These are phyloP conservation scores for Linanthus parryae DNA, from an alignment of 148 eudicot species.

Conservation along the genomic window DNA sequence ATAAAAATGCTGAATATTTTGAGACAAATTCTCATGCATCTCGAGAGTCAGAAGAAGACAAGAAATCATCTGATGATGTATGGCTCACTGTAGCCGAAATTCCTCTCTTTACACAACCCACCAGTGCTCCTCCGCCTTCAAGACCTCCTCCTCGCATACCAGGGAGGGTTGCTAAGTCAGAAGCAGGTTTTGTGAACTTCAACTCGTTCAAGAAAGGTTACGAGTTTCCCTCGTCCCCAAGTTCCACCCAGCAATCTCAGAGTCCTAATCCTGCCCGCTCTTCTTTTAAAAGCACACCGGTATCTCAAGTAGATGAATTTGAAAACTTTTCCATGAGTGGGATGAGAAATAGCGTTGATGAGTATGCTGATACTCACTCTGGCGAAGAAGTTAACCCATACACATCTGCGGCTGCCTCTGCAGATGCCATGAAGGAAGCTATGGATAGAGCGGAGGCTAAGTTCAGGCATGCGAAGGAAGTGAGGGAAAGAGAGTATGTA, in stretches of 20 bases:
- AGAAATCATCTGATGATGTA: constrained; percentile 50
- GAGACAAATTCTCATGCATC: constrained; percentile 43
- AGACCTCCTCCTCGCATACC: constrained; percentile 95
- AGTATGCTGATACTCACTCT: constrained; percentile 11
- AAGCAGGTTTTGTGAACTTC: constrained; percentile 40
- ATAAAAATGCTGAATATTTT: constrained; percentile 17
- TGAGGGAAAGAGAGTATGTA: constrained; percentile 74
- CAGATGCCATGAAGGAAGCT: constrained; percentile 99
- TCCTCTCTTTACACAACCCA: constrained; percentile 90
- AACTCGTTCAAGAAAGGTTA: constrained; percentile 45
- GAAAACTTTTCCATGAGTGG: constrained; percentile 41
- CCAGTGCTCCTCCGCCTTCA: constrained; percentile 91
- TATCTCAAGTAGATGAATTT: constrained; percentile 42
- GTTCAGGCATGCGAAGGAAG: constrained; percentile 87
- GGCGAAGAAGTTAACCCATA: constrained; percentile 32
- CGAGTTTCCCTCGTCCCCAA: constrained; percentile 44
- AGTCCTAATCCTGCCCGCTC: constrained; percentile 46
- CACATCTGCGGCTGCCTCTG: constrained; percentile 90
- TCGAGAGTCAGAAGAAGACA: constrained; percentile 38
- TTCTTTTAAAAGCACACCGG: constrained; percentile 27
- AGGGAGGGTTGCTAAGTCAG: constrained; percentile 42
- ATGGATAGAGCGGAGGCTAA: constrained; percentile 97
- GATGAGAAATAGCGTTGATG: constrained; percentile 19
- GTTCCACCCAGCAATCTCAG: constrained; percentile 35
- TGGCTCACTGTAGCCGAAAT: constrained; percentile 94